Base-by-base conservation (phyloP, 768 basidiomycete species). In the Rickenella mellea region DNA sequence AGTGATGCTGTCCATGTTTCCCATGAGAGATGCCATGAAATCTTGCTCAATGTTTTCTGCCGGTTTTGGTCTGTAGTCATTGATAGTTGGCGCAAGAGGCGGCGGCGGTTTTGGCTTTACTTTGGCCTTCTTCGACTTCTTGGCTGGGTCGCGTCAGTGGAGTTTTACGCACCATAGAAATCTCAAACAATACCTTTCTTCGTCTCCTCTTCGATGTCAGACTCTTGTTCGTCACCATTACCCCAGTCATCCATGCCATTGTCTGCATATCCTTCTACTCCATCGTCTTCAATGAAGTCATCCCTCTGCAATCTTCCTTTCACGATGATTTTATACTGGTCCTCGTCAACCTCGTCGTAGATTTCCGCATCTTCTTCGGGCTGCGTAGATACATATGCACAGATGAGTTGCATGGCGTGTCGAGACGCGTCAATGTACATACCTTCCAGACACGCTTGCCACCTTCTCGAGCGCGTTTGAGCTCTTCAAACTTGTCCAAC, bases 231-330 rank as follows among this genome's bases (percentile, higher is more conserved):
- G 22, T 71, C 68, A 7, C 67, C 74, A 21, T 71, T 73, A 25
- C 73, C 76, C 83, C 89, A 97, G 54, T 94, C 92, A 45, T 98
- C 96, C 80, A 91, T 82, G 4, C 96, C 96, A 55, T 96, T 89
- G 65, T 99, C 96, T 58, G 83, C 80, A 53, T 99, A 98, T 5
- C 90, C 96, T 11, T 69, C 74, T 0, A 83, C 74, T 21, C 91
- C 91, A 64, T 98, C 96, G 54, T 98, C 96, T 27, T 85, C 82
- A 15, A 98, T 88, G 48, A 99, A 99, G 59, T 99, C 96, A 49
- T 97, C 91, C 50, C 69, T 67, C 45, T 86, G 80, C 6, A 96
- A 70, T 14, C 96, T 72, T 1, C 80, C 79, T 42, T 73, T 74
- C 4, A 99, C 96, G 42, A 99, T 84, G 15, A 71, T 68, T 50